These are phyloP conservation scores for Emiliania huxleyi DNA, from an alignment of 78 protist species.

Conservation along the genomic window DNA sequence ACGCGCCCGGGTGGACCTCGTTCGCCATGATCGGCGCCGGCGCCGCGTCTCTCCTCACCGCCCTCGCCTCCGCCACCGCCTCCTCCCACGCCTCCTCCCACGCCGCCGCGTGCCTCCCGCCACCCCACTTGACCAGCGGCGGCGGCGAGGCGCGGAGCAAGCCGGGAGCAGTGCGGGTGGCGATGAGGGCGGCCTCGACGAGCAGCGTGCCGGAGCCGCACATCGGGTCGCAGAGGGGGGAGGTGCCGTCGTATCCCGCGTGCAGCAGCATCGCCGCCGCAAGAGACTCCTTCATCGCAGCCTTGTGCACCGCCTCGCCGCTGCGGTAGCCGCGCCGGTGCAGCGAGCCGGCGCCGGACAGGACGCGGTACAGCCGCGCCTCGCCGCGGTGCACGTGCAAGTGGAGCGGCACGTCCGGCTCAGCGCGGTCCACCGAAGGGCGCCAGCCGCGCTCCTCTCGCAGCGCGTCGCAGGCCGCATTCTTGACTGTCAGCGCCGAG, in stretches of 20 bases:
- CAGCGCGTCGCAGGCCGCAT: constrained; percentile 1
- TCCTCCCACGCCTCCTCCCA: background rate
- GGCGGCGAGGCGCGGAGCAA: background rate
- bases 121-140: background rate
- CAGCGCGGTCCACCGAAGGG: background rate
- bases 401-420: background rate
- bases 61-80: background rate
- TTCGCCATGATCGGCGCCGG: background rate
- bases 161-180: constrained; percentile 12
- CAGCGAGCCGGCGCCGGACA: background rate
- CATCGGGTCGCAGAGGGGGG: constrained; percentile 10
- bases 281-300: background rate
- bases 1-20: background rate
- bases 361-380: constrained; percentile 13
- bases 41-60: too few relatives aligned
- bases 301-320: background rate
- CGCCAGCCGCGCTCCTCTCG: constrained; percentile 4
- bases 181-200: constrained; percentile 14
- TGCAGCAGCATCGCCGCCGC: constrained; percentile 13
- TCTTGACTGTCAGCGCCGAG: constrained; percentile 14
- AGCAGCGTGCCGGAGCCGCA: background rate
- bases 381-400: background rate
- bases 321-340: constrained; percentile 21
- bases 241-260: background rate
- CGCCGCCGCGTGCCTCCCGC: background rate